These are phyloP conservation scores for Aspergillus puulaauensis DNA, from an alignment of 2,329 filamentous ascomycete species.

Conservation along the genomic window DNA sequence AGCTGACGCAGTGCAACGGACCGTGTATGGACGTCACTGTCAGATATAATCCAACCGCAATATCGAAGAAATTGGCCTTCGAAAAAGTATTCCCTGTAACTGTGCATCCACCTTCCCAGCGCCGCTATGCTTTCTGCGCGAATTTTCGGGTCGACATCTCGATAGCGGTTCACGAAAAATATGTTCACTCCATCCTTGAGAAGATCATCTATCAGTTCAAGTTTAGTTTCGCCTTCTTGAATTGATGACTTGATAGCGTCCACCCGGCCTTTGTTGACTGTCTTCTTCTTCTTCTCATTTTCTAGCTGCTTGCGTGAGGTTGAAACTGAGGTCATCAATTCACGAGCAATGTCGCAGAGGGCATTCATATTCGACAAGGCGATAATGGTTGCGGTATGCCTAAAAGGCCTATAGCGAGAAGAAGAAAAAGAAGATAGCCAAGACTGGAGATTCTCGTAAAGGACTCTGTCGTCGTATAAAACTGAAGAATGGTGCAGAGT, in stretches of 20 bases:
- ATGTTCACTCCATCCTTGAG: slow-evolving; percentile 88
- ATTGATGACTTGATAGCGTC: slow-evolving; percentile 71
- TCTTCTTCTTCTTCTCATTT: slow-evolving; percentile 68
- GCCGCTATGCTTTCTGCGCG: slow-evolving; percentile 84
- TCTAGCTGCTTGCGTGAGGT: slow-evolving; percentile 78
- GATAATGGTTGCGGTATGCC: slow-evolving; percentile 88
- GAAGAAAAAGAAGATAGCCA: slow-evolving; percentile 94
- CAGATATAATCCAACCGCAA: slow-evolving; percentile 91
- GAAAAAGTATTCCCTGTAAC: slow-evolving; percentile 83
- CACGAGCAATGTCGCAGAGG: slow-evolving; percentile 70
- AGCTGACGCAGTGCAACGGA: slow-evolving; percentile 87
- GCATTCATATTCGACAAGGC: slow-evolving; percentile 76
- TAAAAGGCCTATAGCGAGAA: slow-evolving; percentile 80
- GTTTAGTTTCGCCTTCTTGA: slow-evolving; percentile 66
- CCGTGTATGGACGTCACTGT: slow-evolving; percentile 70
- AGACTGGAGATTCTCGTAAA: slow-evolving; percentile 84
- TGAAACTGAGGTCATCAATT: slow-evolving; percentile 69
- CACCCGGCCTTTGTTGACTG: slow-evolving; percentile 75
- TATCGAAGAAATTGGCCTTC: slow-evolving; percentile 89
- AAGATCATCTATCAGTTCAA: slow-evolving; percentile 67
- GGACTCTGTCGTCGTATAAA: slow-evolving; percentile 71
- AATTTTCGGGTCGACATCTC: slow-evolving; percentile 87
- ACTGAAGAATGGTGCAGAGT: slow-evolving; percentile 79
- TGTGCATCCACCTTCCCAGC: slow-evolving; percentile 83
- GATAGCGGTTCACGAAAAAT: slow-evolving; percentile 92